Evolutionary conservation across 768 basidiomycete species (phyloP), one percentile per base, ranked within the genome.

Genomic region (Phaeolepiota aurea): DNA sequence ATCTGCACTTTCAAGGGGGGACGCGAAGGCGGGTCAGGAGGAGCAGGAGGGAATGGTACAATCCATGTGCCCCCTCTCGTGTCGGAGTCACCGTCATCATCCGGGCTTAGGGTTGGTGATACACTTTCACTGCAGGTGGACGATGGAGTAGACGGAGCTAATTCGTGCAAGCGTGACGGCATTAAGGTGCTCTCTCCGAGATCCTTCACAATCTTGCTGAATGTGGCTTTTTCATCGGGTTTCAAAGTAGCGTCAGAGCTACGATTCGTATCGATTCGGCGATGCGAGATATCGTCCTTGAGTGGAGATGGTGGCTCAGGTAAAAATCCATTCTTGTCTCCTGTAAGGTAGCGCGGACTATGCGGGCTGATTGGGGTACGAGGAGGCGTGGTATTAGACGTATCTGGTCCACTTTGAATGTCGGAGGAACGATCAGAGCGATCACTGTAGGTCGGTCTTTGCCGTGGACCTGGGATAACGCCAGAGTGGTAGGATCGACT

Each of bases 341-440:
- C 62, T 11, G 61, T 47, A n/a, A 54, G 48, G 37, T 61, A 57
- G 20, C 64, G 60, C 5, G 70, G 72, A 39, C 70, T 71, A 32
- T 61, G 59, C 31, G 74, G 69, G 45, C 71, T 79, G 40, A 74
- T 64, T 9, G 83, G 83, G 35, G 82, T 84, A 25, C 73, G 74
- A 36, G 81, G 78, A 19, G 82, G 77, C 9, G 71, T 62, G 4
- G 64, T 58, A 23, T 59, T 62, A 12, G 64, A 60, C 4, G 65
- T 64, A 43, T 78, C 75, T 19, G 66, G 56, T 7, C 61, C 62
- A 42, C 59, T 63, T 41, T 62, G 62, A 30, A 52, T 53, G 40
- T 64, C 65, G 16, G 61, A 56, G 11, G 61, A 63, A 22, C 56
- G 56, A 43, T 65, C 61, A 5, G 59, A 61, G 32, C 57, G 59